These are phyloP conservation scores for Nitzschia palea DNA, from an alignment of 108 stramenopile genomes.

Conservation along the genomic window DNA sequence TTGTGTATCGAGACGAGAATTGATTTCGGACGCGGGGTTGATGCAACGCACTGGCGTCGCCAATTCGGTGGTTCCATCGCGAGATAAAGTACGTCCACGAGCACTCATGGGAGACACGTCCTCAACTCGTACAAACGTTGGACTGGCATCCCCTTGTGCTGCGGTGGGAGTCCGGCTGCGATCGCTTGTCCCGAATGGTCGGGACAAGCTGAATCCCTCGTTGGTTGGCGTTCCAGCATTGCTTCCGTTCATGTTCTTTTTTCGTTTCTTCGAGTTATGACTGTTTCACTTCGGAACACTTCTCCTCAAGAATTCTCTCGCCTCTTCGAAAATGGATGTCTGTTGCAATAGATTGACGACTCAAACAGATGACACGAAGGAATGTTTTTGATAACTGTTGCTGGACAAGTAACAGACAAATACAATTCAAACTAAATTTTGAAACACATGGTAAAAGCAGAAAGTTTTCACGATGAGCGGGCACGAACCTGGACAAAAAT, in stretches of 20 bases:
- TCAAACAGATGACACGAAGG: background rate
- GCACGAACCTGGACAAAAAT: background rate
- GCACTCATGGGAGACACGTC: background rate
- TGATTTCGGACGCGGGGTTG: constrained; percentile 82
- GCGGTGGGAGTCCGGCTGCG: constrained; percentile 14
- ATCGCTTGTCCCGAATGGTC: constrained; percentile 13
- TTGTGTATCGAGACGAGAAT: constrained; percentile 80
- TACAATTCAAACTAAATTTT: background rate
- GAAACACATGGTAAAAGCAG: constrained; percentile 3
- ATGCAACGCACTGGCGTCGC: constrained; percentile 53
- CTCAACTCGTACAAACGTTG: constrained; percentile 3
- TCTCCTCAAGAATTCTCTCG: too few species aligned
- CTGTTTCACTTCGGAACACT: too few species aligned
- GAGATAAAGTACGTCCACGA: constrained; percentile 23
- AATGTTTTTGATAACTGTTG: background rate
- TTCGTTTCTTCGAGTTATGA: background rate
- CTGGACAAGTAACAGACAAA: background rate
- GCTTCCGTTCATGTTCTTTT: constrained; percentile 11
- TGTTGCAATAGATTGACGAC: background rate
- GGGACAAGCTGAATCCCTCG: constrained; percentile 14
- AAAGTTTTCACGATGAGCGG: constrained; percentile 6
- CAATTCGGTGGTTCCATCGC: constrained; percentile 20
- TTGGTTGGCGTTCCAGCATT: background rate
- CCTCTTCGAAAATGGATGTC: too few species aligned
- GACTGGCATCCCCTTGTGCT: background rate